Conservation (phyloP, 2,329 filamentous ascomycete species). For the Bipolaris bicolor region DNA sequence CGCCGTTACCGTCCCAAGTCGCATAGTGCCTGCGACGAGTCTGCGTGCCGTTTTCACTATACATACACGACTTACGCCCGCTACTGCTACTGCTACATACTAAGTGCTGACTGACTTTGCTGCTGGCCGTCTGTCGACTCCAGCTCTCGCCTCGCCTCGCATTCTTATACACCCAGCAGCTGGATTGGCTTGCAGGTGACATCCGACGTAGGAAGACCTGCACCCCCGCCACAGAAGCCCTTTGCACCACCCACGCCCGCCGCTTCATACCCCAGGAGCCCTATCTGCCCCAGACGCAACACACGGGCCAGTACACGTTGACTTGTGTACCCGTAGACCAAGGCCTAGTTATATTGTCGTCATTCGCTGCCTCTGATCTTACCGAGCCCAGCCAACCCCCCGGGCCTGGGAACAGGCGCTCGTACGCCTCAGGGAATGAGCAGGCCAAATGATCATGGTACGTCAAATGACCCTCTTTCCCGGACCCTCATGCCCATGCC, state of each 20-base stretch:
- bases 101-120: background rate
- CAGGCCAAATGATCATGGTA: constrained; percentile 51
- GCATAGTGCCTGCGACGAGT: constrained; percentile 14
- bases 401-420: constrained; percentile 36
- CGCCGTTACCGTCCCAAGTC: constrained; percentile 21
- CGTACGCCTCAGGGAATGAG: constrained; percentile 47
- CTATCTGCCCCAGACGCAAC: constrained; percentile 12
- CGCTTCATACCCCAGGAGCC: constrained; percentile 14
- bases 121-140: background rate
- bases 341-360: constrained; percentile 9
- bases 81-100: background rate
- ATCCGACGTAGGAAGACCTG: constrained; percentile 13
- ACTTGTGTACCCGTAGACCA: constrained; percentile 15
- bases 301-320: constrained; percentile 10
- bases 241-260: constrained; percentile 23
- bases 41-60: constrained; percentile 12
- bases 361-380: constrained; percentile 16
- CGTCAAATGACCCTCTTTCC: constrained; percentile 24
- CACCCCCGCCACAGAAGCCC: constrained; percentile 17
- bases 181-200: constrained; percentile 18
- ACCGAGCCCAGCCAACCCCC: constrained; percentile 24
- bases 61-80: constrained; percentile 1
- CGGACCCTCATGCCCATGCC: constrained; percentile 4
- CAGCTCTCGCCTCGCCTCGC: constrained; percentile 7
- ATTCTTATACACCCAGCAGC: constrained; percentile 9